Evolutionary conservation across 768 basidiomycete genomes (phyloP), one percentile per base, ranked within the genome.

Genomic region (Russula vinacea): DNA sequence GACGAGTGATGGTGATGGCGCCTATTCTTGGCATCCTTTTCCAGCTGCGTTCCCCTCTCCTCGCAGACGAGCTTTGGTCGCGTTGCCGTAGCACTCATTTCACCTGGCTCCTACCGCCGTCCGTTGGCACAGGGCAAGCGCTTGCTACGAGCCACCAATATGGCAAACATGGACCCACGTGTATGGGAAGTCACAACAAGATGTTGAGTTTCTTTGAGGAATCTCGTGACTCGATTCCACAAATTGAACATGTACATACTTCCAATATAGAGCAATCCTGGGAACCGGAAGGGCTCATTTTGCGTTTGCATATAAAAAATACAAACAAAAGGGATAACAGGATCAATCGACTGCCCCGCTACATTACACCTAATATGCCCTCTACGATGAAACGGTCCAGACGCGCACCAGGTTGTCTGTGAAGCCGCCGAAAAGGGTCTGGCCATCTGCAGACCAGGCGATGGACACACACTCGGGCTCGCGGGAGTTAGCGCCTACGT

Each of bases 391-490:
- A 69, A 95, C 92, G 72, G 86, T 88, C 92, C 91, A 95, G 75
- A 94, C 91, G 70, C 93, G 90, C 75, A 97, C 87, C 69, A 85
- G 83, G 80, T 96, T 89, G 79, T 98, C 95, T 59, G 92, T 92
- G 85, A 94, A 96, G 65, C 96, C 96, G 77, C 90, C 94, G 76
- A 95, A 98, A 66, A 99, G 83, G 58, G 92, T 95, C 80, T 97
- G 94, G 62, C 97, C 97, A 76, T 97, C 95, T 53, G 96, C 88
- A 60, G 94, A 97, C 97, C 97, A 99, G 66, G 97, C 92, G 71
- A 98, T 91, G 57, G 95, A 98, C 51, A 95, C 89, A 76, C 92
- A 94, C 78, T 97, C 93, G 42, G 93, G 91, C 70, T 92, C 85
- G 74, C 87, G 82, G 22, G 87, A 81, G 62, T 86, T 84, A 69